These are phyloP conservation scores for Boletus insuetus DNA, from an alignment of 768 basidiomycete genomes.

Conservation along the genomic window DNA sequence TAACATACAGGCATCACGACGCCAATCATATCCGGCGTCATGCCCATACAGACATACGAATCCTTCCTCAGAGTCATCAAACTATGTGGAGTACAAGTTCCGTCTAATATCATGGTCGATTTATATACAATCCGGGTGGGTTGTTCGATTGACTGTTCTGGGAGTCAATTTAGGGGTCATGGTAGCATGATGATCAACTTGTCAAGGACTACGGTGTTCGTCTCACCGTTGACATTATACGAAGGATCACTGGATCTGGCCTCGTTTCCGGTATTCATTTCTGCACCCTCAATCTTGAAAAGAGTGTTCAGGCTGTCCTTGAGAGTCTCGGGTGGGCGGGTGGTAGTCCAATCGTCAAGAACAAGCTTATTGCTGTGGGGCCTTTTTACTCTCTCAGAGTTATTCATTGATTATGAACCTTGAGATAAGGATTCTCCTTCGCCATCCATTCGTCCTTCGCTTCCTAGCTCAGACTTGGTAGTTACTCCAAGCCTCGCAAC, in stretches of 20 bases:
- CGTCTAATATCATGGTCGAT: conserved; percentile 57
- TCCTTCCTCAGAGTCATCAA: conserved; percentile 92
- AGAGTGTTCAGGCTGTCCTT: conserved; percentile 84
- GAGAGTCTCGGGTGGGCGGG: conserved; percentile 76
- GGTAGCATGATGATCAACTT: conserved; percentile 87
- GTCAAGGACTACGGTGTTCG: conserved; percentile 94
- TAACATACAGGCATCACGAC: conserved; percentile 70
- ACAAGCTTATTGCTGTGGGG: conserved; percentile 66
- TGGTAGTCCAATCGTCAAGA: conserved; percentile 41
- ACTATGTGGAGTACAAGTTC: conserved; percentile 79
- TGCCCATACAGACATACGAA: conserved; percentile 96
- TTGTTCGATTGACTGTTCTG: background rate
- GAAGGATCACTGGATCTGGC: conserved; percentile 51
- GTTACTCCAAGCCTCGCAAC: conserved; percentile 68
- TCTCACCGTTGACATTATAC: conserved; percentile 80
- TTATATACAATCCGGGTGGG: conserved; percentile 76
- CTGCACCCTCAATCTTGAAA: conserved; percentile 96
- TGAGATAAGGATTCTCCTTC: conserved; percentile 40
- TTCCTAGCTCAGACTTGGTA: conserved; percentile 37
- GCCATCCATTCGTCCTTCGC: conserved; percentile 28
- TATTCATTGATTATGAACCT: background rate
- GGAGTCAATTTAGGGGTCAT: background rate
- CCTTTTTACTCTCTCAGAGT: conserved; percentile 8
- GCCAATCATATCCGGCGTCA: conserved; percentile 92
- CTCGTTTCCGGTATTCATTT: conserved; percentile 80